A percentile compares a stretch with the other conserved stretches of the same genome.
Conservation (phyloP, 768 basidiomycete genomes). For the Boletales sp. region DNA sequence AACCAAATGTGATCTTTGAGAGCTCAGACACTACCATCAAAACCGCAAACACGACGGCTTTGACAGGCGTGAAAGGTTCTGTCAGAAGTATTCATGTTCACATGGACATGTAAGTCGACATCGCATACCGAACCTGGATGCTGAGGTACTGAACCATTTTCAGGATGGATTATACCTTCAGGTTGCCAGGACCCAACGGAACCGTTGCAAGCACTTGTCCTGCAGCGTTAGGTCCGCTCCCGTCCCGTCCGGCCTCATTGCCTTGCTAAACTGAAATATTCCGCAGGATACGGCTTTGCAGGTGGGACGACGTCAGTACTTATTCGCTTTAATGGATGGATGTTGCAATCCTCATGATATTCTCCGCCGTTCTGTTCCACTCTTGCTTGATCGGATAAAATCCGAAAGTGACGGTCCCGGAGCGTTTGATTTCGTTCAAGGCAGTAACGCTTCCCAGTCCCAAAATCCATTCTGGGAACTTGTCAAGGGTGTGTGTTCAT, state of each 20-base stretch:
- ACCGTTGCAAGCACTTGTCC: constrained; percentile 69
- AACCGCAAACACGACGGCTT: constrained; percentile 17
- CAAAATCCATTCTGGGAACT: constrained; percentile 82
- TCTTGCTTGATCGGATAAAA: neutral
- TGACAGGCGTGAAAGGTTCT: constrained; percentile 50
- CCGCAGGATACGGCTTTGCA: constrained; percentile 66
- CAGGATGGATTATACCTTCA: constrained; percentile 64
- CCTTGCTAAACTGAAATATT: neutral
- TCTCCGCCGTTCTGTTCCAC: neutral
- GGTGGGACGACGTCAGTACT: constrained; percentile 75
- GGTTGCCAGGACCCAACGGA: constrained; percentile 51
- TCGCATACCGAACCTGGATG: neutral
- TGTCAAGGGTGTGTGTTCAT: constrained; percentile 49
- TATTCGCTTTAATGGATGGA: neutral
- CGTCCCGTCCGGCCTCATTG: constrained; percentile 1
- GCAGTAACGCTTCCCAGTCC: constrained; percentile 55
- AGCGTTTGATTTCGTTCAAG: constrained; percentile 74
- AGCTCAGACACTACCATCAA: constrained; percentile 17
- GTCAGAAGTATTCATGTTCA: constrained; percentile 72
- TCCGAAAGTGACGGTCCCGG: constrained; percentile 62
- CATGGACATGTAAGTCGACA: constrained; percentile 55
- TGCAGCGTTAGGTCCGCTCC: constrained; percentile 63
- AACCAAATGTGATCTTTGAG: constrained; percentile 11
- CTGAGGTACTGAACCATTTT: neutral
- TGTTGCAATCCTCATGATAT: neutral